Conservation (phyloP, 2,329 filamentous ascomycete species). For the Thelonectria blattea region DNA sequence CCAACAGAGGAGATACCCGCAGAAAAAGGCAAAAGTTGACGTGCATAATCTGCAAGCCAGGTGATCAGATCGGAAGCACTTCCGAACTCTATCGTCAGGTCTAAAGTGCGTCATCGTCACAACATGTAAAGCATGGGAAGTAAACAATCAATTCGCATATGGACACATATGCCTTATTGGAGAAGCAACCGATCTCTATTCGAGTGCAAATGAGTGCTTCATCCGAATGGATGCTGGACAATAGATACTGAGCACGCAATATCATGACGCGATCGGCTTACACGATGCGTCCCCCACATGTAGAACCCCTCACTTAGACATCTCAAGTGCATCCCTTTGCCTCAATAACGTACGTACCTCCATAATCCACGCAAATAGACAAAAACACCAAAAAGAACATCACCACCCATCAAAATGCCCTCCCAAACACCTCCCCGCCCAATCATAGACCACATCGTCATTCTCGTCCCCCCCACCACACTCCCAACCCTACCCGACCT, state of each 20-base stretch:
- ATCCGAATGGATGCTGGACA: neutral
- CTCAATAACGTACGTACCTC: neutral
- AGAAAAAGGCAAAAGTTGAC: too few species aligned
- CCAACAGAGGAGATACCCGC: too few species aligned
- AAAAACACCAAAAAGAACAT: neutral
- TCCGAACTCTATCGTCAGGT: too few species aligned
- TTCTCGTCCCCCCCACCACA: slow-evolving; percentile 61
- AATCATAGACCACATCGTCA: slow-evolving; percentile 67
- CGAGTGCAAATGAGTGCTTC: too few species aligned
- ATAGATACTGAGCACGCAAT: slow-evolving; percentile 17
- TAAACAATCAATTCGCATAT: too few species aligned
- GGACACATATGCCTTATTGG: too few species aligned
- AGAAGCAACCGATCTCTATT: too few species aligned
- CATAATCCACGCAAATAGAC: neutral
- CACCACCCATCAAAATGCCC: slow-evolving; percentile 17
- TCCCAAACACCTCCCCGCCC: slow-evolving; percentile 28
- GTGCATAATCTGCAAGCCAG: too few species aligned
- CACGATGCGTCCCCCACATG: neutral
- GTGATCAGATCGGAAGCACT: too few species aligned
- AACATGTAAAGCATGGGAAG: too few species aligned
- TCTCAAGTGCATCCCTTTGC: neutral
- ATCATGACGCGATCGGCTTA: slow-evolving; percentile 15
- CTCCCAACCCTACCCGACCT: slow-evolving; percentile 55
- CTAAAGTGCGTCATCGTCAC: too few species aligned
- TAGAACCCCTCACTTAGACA: slow-evolving; percentile 3